Percentiles rank a stretch among this genome's conserved stretches.
These are phyloP conservation scores for Gnomoniopsis sp. DNA, from an alignment of 2,329 filamentous ascomycete genomes.

Conservation along the genomic window DNA sequence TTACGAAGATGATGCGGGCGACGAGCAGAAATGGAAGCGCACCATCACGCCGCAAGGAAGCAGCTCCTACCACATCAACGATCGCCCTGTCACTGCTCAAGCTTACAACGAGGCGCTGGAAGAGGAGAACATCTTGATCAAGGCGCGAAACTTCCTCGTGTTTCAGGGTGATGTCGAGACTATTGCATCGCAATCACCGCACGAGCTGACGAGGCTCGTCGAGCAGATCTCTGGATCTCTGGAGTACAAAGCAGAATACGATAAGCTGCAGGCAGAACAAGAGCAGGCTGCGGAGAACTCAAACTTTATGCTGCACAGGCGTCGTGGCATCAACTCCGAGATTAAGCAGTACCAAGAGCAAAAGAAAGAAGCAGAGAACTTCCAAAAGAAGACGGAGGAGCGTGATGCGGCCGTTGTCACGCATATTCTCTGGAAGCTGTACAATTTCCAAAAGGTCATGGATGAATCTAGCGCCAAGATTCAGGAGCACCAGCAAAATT, in stretches of 20 bases:
- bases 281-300: constrained; percentile 88
- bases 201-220: constrained; percentile 87
- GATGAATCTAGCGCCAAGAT: constrained; percentile 89
- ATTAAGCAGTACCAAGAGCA: constrained; percentile 98
- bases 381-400: constrained; percentile 85
- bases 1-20: constrained; percentile 94
- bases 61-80: constrained; percentile 97
- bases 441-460: constrained; percentile 90
- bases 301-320: constrained; percentile 80
- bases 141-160: constrained; percentile 94
- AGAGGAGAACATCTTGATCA: constrained; percentile 93
- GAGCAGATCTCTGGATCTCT: constrained; percentile 97
- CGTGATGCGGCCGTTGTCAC: constrained; percentile 87
- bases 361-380: constrained; percentile 92
- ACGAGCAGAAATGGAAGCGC: constrained; percentile 94
- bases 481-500: constrained; percentile 86
- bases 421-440: constrained; percentile 95
- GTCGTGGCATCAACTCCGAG: constrained; percentile 93
- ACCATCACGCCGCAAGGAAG: constrained; percentile 83
- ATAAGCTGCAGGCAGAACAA: constrained; percentile 79
- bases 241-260: constrained; percentile 92
- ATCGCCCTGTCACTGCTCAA: constrained; percentile 79
- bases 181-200: constrained; percentile 91
- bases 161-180: constrained; percentile 98
- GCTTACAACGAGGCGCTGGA: constrained; percentile 94